Base-by-base conservation (phyloP, 495 filamentous ascomycete species). In the Hypoxylon crocopeplum region DNA sequence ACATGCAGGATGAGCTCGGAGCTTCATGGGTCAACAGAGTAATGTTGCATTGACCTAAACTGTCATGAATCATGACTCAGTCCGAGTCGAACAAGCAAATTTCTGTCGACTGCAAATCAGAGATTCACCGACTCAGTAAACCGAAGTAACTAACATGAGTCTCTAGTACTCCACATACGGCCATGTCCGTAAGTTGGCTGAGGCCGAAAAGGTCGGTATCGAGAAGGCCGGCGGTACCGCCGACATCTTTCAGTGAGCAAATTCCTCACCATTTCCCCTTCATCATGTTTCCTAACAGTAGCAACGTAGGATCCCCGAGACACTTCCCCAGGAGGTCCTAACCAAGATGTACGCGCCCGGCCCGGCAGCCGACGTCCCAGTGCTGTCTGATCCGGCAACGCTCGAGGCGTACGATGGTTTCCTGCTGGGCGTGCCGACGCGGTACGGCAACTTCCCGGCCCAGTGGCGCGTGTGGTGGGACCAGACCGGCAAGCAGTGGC, bases 401-500 rank as follows among this genome's bases (percentile, higher is more conserved):
- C 85, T 97, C n/a, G 80, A 84, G 58, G 52, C 83, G 49, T 97
- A 94, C 78, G 92, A 98, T 70, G 94, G 80, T 70, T 87, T 99
- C 76, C 87, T 99, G 30, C 83, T 99, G 59, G 95, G 95, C 65
- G 92, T 99, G 75, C 94, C 94, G 24, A 99, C 94, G n/a, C 88
- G 94, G 51, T 99, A 90, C 79, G 94, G 94, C 72, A 99, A 96
- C 85, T 96, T 97, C 83, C 93, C 94, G 33, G 92, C 88, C 21
- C 94, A 98, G 77, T 98, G 89, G 89, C 97, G 93, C 39, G 65
- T 85, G 36, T 95, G 92, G 83, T 92, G 87, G 88, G 90, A 95
- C 80, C 79, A 82, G 73, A 89, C 89, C 20, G 91, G 91, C 67
- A 76, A 81, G 69, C 87, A 88, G 66, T 91, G 89, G 88, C 64